Evolutionary conservation across 2,329 filamentous ascomycete genomes (phyloP), one percentile per base, ranked within the genome.

Genomic region (Sarocladiaceae sp.): DNA sequence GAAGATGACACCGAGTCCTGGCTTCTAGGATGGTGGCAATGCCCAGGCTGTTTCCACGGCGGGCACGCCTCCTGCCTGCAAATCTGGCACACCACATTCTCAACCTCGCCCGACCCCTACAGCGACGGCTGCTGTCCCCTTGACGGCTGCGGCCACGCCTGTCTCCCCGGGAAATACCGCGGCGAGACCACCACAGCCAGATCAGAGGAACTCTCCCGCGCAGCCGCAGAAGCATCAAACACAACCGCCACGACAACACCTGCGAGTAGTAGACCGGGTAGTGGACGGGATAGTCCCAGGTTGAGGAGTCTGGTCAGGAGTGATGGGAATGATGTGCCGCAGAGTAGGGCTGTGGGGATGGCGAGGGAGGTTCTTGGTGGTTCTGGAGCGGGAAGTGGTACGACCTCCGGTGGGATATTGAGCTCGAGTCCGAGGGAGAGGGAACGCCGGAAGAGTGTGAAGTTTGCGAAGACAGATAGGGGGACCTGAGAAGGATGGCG

Each of bases 81-180:
- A 51, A 71, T 71, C 2, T 86, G 83, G 83, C 82, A 86, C 62
- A 71, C 71, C 0, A 60, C 71, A 5, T 52, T 63, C 2, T 57
- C 66, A 11, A 57, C 59, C 17, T 57, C 61, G 25, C 53, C 53
- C 8, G 26, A 56, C 4, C 54, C 55, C 4, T 71, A 64, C 56
- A 77, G 76, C 28, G 79, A 77, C 46, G 83, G 83, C 0, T 83
- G 77, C 63, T 86, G 83, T 56, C 82, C 83, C 2, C 66, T 83
- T n/a, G 81, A 85, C 55, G 82, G 83, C 0, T 86, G 83, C 60
- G 77, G 82, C 3, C 83, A 86, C 58, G 79, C 79, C 25, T 86
- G 83, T 55, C 71, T 86, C 0, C 80, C 81, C 0, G 79, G 80
- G 0, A 69, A 69, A 31, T 83, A 80, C 66, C 73, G 78, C 4